Percentiles rank a stretch among this genome's conserved stretches.
These are phyloP conservation scores for Leishmania arabica DNA, from an alignment of 208 protist genomes.

Conservation along the genomic window DNA sequence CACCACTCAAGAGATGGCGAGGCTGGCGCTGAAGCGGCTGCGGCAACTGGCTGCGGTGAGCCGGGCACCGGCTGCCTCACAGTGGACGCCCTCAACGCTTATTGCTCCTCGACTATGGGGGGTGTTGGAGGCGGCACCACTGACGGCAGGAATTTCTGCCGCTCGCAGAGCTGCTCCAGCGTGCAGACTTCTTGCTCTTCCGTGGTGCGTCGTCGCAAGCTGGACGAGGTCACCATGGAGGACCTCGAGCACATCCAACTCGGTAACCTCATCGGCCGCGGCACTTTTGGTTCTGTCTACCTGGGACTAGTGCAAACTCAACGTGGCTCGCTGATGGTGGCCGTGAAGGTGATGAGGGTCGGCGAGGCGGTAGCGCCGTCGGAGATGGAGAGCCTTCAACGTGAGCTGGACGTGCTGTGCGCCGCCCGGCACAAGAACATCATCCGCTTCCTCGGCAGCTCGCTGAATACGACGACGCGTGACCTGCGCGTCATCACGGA, in stretches of 20 bases:
- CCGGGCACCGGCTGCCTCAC: conserved; percentile 19
- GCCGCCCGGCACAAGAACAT: conserved; percentile 70
- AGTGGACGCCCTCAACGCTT: conserved; percentile 27
- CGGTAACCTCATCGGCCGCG: conserved; percentile 56
- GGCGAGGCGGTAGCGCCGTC: conserved; percentile 32
- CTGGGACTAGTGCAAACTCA: conserved; percentile 47
- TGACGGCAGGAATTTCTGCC: conserved; percentile 1
- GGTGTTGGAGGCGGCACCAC: background rate
- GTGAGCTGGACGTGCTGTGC: conserved; percentile 68
- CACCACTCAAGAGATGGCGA: background rate
- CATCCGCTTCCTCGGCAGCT: conserved; percentile 70
- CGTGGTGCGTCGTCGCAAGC: conserved; percentile 38
- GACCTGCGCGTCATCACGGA: conserved; percentile 77
- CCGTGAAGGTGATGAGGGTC: conserved; percentile 66
- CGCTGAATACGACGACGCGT: conserved; percentile 32
- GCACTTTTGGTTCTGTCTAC: conserved; percentile 67
- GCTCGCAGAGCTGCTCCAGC: conserved; percentile 33
- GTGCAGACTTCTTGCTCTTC: conserved; percentile 51
- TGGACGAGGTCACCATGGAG: conserved; percentile 49
- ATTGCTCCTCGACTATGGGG: conserved; percentile 1
- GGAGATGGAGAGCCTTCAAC: conserved; percentile 44
- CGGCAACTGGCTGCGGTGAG: background rate
- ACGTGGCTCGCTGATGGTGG: conserved; percentile 51
- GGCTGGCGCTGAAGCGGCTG: background rate
- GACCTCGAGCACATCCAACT: conserved; percentile 51